A percentile compares a stretch with the other conserved stretches of the same genome.
Conservation (phyloP, 306 rosid genomes). For the Prinsepia uniflora region DNA sequence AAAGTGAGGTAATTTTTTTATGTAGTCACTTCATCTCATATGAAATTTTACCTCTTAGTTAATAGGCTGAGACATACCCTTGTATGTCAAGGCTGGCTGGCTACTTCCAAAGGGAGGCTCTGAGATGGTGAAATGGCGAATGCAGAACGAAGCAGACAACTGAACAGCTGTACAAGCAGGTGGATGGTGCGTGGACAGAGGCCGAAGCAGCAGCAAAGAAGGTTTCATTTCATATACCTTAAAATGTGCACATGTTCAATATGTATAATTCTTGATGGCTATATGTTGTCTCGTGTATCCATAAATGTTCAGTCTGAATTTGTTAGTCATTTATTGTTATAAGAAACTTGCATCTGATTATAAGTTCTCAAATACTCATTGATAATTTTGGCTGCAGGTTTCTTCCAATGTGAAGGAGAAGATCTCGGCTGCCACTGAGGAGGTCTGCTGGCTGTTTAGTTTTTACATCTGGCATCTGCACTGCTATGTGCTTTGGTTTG, state of each 20-base stretch:
- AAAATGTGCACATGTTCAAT: neutral
- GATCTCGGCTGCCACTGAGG: slow-evolving; percentile 77
- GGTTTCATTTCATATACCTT: slow-evolving; percentile 38
- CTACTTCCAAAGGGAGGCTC: slow-evolving; percentile 62
- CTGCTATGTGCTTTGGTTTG: slow-evolving; percentile 4
- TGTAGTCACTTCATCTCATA: slow-evolving; percentile 12
- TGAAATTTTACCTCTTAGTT: slow-evolving; percentile 20
- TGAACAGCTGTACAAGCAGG: slow-evolving; percentile 82
- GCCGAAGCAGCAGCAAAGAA: slow-evolving; percentile 83
- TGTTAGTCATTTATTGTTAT: neutral
- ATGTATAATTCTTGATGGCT: neutral
- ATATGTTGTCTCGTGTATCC: neutral
- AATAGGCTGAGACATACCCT: slow-evolving; percentile 85
- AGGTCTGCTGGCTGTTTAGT: slow-evolving; percentile 46
- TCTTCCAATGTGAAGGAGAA: slow-evolving; percentile 79
- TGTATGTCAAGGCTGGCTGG: slow-evolving; percentile 95
- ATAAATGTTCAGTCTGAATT: neutral
- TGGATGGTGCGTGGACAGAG: slow-evolving; percentile 80
- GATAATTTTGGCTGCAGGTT: slow-evolving; percentile 42
- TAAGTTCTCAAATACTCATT: neutral
- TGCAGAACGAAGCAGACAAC: slow-evolving; percentile 98
- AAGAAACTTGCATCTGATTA: neutral
- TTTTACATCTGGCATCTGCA: slow-evolving; percentile 8
- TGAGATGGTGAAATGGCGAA: slow-evolving; percentile 83
- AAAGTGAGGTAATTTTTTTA: slow-evolving; percentile 58